Conservation (phyloP, 2,329 filamentous ascomycete species). For the Alternaria sp. region DNA sequence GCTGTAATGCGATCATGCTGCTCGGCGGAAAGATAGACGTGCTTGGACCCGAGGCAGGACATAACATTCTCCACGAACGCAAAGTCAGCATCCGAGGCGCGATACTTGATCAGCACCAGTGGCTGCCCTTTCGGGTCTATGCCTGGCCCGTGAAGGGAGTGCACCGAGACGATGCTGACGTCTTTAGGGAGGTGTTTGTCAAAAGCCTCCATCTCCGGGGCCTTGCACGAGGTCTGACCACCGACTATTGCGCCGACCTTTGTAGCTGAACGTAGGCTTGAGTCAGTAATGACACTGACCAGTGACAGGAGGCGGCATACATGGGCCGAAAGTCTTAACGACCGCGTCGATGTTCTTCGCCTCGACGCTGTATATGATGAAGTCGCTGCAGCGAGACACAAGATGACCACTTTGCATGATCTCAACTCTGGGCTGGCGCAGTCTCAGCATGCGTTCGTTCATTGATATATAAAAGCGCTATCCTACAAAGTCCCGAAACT, state of each 20-base stretch:
- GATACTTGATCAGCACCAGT: slow-evolving; percentile 91
- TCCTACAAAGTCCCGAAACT: slow-evolving; percentile 88
- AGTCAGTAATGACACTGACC: slow-evolving; percentile 11
- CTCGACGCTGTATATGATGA: slow-evolving; percentile 98
- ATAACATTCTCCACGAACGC: slow-evolving; percentile 81
- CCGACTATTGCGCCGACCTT: slow-evolving; percentile 95
- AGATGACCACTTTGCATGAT: slow-evolving; percentile 94
- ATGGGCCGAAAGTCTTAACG: slow-evolving; percentile 88
- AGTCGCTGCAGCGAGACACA: slow-evolving; percentile 95
- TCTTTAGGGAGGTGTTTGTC: slow-evolving; percentile 86
- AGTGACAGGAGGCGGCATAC: slow-evolving; percentile 62
- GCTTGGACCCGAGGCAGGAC: slow-evolving; percentile 81
- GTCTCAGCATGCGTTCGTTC: slow-evolving; percentile 52
- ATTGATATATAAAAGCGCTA: slow-evolving; percentile 48
- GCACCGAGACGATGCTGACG: slow-evolving; percentile 92
- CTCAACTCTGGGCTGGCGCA: slow-evolving; percentile 74
- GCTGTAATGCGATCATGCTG: slow-evolving; percentile 97
- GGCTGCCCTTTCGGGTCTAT: slow-evolving; percentile 90
- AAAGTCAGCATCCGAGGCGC: slow-evolving; percentile 78
- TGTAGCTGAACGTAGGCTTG: slow-evolving; percentile 67
- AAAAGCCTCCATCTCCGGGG: slow-evolving; percentile 92
- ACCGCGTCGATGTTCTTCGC: slow-evolving; percentile 87
- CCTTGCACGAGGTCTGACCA: slow-evolving; percentile 97
- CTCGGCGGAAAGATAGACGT: slow-evolving; percentile 83
- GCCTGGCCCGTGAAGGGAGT: slow-evolving; percentile 92